Conservation (phyloP, 768 basidiomycete species). For the Mycena amicta region DNA sequence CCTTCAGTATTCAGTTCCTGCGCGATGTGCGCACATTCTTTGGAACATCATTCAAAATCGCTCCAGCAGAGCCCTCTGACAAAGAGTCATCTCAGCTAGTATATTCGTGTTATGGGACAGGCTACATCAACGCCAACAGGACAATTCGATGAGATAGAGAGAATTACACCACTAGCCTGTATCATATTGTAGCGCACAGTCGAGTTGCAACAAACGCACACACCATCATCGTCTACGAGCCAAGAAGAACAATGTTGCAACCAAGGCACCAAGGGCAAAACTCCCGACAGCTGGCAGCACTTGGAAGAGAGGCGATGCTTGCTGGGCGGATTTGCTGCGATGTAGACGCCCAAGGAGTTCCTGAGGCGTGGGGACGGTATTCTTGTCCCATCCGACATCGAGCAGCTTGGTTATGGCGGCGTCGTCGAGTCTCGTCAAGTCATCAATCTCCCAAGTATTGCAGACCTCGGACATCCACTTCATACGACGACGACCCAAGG, state of each 20-base stretch:
- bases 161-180: no score
- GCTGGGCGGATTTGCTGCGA: background rate
- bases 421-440: constrained; percentile 73
- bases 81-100: constrained; percentile 60
- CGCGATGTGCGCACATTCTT: constrained; percentile 82
- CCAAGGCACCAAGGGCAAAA: constrained; percentile 47
- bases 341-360: constrained; percentile 37
- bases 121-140: constrained; percentile 88
- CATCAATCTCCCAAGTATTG: constrained; percentile 82
- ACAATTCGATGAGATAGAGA: constrained; percentile 64
- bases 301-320: background rate
- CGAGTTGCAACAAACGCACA: no score
- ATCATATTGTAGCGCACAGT: no score
- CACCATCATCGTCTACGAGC: constrained; percentile 34
- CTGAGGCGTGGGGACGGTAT: constrained; percentile 46
- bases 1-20: constrained; percentile 83
- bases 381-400: constrained; percentile 85
- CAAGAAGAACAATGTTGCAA: constrained; percentile 34
- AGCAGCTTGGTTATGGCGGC: constrained; percentile 64
- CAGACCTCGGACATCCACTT: constrained; percentile 89
- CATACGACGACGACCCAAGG: constrained; percentile 80
- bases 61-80: constrained; percentile 56
- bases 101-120: constrained; percentile 90
- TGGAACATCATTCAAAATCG: constrained; percentile 92
- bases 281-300: constrained; percentile 36